Evolutionary conservation across 1,284 basidiomycete genomes (phyloP), one percentile per base, ranked within the genome.

Genomic region (Omphalotus olearius): DNA sequence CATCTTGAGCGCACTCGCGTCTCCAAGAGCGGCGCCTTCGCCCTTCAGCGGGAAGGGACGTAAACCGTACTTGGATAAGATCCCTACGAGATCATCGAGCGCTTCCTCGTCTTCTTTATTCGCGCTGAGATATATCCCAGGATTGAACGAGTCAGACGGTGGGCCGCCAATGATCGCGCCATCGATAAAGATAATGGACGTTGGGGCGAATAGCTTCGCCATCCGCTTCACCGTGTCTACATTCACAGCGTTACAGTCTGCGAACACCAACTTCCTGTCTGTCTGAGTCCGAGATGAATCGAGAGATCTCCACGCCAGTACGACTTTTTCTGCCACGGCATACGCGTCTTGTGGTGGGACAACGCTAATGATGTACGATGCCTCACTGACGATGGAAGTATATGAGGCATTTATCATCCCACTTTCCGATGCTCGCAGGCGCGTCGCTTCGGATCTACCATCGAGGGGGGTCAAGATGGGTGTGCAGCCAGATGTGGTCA

Each of bases 1-100:
- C 75, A 78, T 76, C 64, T 79, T 79, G 53, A 78, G 55, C 4
- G 74, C 75, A 49, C 75, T 79, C 2, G 77, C 78, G 50, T 73
- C 76, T 1, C 79, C 75, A 1, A 76, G 61, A 1, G 68, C 68
- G 0, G 66, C 66, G 16, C 69, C 71, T 44, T 74, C 70, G 20
- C 72, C 74, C 16, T 61, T 70, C 55, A 79, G 54, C 2, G 66
- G 57, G 11, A 66, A 66, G 7, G 75, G 59, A 44, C 70, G 73
- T 11, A 76, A 52, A 1, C 76, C 74, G 46, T 67, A 71, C 54
- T 67, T 57, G 9, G 56, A 61, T 33, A 53, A 45, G 37, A 76
- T 60, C 1, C 45, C 62, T 5, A 59, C 65, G 28, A 79, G 75
- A 18, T 58, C 64, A 16, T 72, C 67, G 36, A 80, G 60, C 13